Conservation (phyloP, 2,329 filamentous ascomycete genomes). For the Lachnellula cervina region DNA sequence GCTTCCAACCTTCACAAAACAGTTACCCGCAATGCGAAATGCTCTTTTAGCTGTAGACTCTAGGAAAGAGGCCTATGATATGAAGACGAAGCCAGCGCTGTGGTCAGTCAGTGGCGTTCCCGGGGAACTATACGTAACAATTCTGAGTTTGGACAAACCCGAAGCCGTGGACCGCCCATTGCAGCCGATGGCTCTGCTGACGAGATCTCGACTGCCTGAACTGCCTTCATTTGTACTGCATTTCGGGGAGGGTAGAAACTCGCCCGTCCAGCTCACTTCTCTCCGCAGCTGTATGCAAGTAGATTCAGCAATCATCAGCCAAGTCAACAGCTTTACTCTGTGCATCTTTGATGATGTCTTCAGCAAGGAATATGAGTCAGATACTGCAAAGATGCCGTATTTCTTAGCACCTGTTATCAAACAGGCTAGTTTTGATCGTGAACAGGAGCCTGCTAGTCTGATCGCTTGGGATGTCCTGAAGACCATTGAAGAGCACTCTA, state of each 20-base stretch:
- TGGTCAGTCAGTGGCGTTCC: slow-evolving; percentile 57
- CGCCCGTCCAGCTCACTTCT: slow-evolving; percentile 48
- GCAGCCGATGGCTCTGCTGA: slow-evolving; percentile 65
- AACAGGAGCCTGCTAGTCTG: slow-evolving; percentile 24
- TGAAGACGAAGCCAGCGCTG: slow-evolving; percentile 71
- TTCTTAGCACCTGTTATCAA: slow-evolving; percentile 63
- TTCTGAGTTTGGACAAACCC: slow-evolving; percentile 55
- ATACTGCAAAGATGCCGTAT: slow-evolving; percentile 66
- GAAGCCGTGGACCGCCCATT: slow-evolving; percentile 53
- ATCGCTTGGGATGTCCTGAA: slow-evolving; percentile 61
- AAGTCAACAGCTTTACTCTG: slow-evolving; percentile 69
- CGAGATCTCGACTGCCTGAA: slow-evolving; percentile 57
- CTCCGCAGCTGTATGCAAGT: slow-evolving; percentile 42
- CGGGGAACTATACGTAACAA: slow-evolving; percentile 52
- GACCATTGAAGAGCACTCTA: slow-evolving; percentile 32
- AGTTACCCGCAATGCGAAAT: slow-evolving; percentile 78
- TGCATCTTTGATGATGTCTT: slow-evolving; percentile 78
- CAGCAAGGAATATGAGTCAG: slow-evolving; percentile 73
- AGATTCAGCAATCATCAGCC: slow-evolving; percentile 40
- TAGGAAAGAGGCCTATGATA: slow-evolving; percentile 71
- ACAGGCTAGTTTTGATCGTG: neutral
- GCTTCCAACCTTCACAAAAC: slow-evolving; percentile 66
- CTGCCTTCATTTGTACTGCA: slow-evolving; percentile 68
- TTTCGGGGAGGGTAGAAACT: slow-evolving; percentile 59
- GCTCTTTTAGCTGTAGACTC: slow-evolving; percentile 75